Evolutionary conservation across 1,284 basidiomycete genomes (phyloP).

Genomic region (Marasmius oreades): DNA sequence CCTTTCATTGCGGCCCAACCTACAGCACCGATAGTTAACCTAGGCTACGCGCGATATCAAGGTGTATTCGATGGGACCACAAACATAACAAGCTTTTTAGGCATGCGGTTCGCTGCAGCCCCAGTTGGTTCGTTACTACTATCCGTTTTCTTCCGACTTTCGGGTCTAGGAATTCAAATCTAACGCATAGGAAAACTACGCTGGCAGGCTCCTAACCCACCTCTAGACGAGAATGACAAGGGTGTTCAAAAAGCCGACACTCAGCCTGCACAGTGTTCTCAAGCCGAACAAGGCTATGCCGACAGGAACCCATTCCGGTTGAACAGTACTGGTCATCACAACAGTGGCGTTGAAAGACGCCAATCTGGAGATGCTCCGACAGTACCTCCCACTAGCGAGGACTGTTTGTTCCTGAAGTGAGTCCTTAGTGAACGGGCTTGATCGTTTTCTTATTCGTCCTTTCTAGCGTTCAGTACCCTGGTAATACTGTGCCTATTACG

Average conservation of each 20-base stretch:
- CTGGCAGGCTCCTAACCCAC: constrained; percentile 30
- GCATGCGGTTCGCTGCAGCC: constrained; percentile 39
- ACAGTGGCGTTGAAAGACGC: constrained; percentile 9
- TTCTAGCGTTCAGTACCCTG: constrained; percentile 24
- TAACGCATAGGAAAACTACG: constrained; percentile 26
- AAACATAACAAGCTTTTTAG: constrained; percentile 33
- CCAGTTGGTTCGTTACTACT: constrained; percentile 27
- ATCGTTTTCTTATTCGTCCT: background rate
- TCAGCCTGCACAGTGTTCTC: constrained; percentile 27
- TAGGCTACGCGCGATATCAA: constrained; percentile 38
- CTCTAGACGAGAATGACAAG: constrained; percentile 20
- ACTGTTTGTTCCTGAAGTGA: constrained; percentile 41
- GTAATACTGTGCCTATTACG: background rate
- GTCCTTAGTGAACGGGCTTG: background rate
- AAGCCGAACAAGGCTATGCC: constrained; percentile 18
- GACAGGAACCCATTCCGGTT: constrained; percentile 24
- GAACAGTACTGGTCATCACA: too few relatives aligned
- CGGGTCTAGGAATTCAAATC: background rate
- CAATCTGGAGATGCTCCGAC: too few relatives aligned
- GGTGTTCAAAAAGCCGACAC: constrained; percentile 31
- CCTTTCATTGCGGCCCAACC: too few relatives aligned
- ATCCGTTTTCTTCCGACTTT: background rate
- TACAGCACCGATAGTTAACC: constrained; percentile 26
- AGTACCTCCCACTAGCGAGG: constrained; percentile 23
- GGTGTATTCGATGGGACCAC: constrained; percentile 28